These are phyloP conservation scores for Theileria annulata DNA, from an alignment of 169 alveolate species.

Conservation along the genomic window DNA sequence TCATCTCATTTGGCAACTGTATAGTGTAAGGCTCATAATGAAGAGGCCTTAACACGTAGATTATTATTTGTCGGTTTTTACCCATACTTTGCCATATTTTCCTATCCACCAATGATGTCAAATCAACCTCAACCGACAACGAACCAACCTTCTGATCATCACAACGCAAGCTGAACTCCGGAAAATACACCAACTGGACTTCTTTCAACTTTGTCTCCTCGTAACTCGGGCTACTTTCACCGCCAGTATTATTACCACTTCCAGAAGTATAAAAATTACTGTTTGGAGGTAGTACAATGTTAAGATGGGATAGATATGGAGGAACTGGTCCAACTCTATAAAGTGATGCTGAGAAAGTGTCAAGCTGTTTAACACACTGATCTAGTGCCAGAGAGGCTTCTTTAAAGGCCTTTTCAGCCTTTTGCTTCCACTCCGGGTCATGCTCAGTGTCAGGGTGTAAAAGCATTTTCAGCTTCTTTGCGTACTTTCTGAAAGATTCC, in stretches of 20 bases:
- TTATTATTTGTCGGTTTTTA: constrained; percentile 59
- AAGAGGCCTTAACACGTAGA: constrained; percentile 69
- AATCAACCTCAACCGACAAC: constrained; percentile 50
- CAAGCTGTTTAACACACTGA: constrained; percentile 26
- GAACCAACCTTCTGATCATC: constrained; percentile 72
- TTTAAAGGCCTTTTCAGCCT: constrained; percentile 75
- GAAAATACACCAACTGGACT: constrained; percentile 16
- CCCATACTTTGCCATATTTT: constrained; percentile 48
- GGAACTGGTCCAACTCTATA: constrained; percentile 36
- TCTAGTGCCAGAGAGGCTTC: constrained; percentile 79
- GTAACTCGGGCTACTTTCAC: neutral
- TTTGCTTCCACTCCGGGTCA: constrained; percentile 71
- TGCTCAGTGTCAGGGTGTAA: constrained; percentile 79
- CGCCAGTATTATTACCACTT: neutral
- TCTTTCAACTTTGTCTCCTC: neutral
- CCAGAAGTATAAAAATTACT: neutral
- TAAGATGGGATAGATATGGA: constrained; percentile 41
- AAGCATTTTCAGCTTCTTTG: constrained; percentile 71
- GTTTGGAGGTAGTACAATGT: constrained; percentile 1
- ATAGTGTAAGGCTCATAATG: constrained; percentile 73
- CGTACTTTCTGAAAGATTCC: constrained; percentile 59
- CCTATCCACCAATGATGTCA: constrained; percentile 24
- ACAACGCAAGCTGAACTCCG: constrained; percentile 65
- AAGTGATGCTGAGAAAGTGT: neutral
- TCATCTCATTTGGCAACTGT: constrained; percentile 38